phyloP scores from a whole-genome alignment of 2,329 filamentous ascomycete genomes.

The Macrophomina pseudophaseolina region DNA sequence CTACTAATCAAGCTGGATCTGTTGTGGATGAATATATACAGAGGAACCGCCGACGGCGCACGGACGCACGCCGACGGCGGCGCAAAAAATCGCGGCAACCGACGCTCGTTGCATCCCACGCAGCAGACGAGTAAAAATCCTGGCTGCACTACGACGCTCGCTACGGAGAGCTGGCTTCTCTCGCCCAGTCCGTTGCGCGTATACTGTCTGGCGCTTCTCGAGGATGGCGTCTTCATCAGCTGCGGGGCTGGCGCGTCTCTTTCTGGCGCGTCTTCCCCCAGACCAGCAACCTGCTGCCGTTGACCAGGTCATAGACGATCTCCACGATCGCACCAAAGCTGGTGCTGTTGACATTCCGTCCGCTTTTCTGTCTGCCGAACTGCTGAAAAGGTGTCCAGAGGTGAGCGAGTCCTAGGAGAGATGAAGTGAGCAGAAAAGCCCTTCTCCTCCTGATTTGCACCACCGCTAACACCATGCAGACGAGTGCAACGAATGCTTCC shows the following conservation, averaged over 20 bases:
- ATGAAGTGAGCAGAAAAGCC: constrained; percentile 21
- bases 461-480: not conserved
- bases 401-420: constrained; percentile 24
- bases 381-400: constrained; percentile 26
- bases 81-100: not conserved
- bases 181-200: not conserved
- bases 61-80: not conserved
- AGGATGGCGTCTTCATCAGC: constrained; percentile 26
- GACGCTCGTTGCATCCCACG: not conserved
- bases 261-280: constrained; percentile 26
- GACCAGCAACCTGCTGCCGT: constrained; percentile 18
- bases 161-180: not conserved
- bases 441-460: not conserved
- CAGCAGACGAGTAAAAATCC: constrained; percentile 1
- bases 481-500: constrained; percentile 23
- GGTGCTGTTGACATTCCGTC: constrained; percentile 9
- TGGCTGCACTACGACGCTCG: not conserved
- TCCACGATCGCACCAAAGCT: not conserved
- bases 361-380: constrained; percentile 17
- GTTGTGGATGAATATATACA: no score
- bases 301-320: constrained; percentile 11
- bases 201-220: not conserved
- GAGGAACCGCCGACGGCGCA: not conserved
- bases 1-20: no score
- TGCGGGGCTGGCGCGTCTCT: constrained; percentile 22